phyloP scores from a whole-genome alignment of 2,329 filamentous ascomycete genomes.

The Samsoniella hepiali region DNA sequence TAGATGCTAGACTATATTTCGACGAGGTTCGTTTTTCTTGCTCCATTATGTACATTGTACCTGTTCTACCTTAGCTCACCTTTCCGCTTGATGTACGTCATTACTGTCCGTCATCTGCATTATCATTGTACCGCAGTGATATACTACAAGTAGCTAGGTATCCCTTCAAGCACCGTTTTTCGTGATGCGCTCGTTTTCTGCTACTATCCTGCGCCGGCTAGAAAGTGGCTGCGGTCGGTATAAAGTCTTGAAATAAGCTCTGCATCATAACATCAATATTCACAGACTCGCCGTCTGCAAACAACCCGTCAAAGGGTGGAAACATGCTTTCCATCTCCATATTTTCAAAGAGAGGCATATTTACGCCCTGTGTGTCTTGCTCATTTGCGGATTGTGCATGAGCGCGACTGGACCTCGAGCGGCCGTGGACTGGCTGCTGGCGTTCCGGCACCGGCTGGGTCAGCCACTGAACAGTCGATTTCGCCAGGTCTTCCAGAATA shows the following conservation, averaged over 20 bases:
- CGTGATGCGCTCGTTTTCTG: not conserved
- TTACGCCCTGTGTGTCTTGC: not conserved
- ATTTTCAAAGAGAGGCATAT: not conserved
- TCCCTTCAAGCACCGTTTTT: too few species aligned
- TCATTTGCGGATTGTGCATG: not conserved
- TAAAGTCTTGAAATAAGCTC: slow-evolving; percentile 36
- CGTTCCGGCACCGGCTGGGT: not conserved
- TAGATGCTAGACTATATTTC: too few species aligned
- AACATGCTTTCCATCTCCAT: slow-evolving; percentile 5
- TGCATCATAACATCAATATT: slow-evolving; percentile 35
- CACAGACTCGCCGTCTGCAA: slow-evolving; percentile 28
- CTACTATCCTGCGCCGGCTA: not conserved
- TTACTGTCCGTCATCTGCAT: too few species aligned
- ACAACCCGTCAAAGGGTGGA: slow-evolving; percentile 28
- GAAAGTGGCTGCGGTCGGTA: slow-evolving; percentile 25
- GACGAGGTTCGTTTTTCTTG: too few species aligned
- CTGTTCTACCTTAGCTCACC: too few species aligned
- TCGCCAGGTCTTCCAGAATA: slow-evolving; percentile 40
- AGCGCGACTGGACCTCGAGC: not conserved
- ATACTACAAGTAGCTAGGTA: too few species aligned
- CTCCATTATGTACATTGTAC: too few species aligned
- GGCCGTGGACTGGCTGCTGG: not conserved
- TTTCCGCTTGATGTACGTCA: too few species aligned
- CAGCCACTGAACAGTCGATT: slow-evolving; percentile 29
- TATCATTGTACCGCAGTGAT: too few species aligned